Conservation (phyloP, 2,329 filamentous ascomycete species). For the Colletotrichum tamarilloi region DNA sequence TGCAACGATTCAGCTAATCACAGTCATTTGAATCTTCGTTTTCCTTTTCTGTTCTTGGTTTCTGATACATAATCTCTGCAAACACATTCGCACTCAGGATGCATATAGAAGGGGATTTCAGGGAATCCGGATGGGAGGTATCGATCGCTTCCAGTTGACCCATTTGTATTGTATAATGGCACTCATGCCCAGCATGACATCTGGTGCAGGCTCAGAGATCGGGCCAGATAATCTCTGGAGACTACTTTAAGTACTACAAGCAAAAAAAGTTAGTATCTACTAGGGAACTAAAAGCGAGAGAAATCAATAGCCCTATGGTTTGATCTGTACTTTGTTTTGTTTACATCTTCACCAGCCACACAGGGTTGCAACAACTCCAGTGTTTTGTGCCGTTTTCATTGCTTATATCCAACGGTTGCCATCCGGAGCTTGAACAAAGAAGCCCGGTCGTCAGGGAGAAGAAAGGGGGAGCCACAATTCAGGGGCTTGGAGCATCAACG, state of each 20-base stretch:
- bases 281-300: neutral
- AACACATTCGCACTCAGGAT: conserved; percentile 8
- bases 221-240: conserved; percentile 1
- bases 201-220: conserved; percentile 8
- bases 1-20: conserved; percentile 24
- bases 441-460: conserved; percentile 8
- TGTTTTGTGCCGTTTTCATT: neutral
- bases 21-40: conserved; percentile 29
- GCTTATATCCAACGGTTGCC: neutral
- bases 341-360: neutral
- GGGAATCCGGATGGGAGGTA: conserved; percentile 2
- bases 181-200: conserved; percentile 5
- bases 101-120: conserved; percentile 26
- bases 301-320: neutral
- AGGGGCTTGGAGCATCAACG: conserved; percentile 24
- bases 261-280: neutral
- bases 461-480: conserved; percentile 19
- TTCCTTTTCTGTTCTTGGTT: conserved; percentile 8
- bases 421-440: conserved; percentile 7
- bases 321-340: conserved; percentile 16
- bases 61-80: conserved; percentile 15
- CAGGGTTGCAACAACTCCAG: neutral
- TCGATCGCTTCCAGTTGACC: conserved; percentile 6
- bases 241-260: conserved; percentile 6
- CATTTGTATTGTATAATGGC: conserved; percentile 26